Percentiles rank a stretch among this genome's conserved stretches.
phyloP scores from a whole-genome alignment of 495 filamentous ascomycete species.

The Neurospora cerealis region DNA sequence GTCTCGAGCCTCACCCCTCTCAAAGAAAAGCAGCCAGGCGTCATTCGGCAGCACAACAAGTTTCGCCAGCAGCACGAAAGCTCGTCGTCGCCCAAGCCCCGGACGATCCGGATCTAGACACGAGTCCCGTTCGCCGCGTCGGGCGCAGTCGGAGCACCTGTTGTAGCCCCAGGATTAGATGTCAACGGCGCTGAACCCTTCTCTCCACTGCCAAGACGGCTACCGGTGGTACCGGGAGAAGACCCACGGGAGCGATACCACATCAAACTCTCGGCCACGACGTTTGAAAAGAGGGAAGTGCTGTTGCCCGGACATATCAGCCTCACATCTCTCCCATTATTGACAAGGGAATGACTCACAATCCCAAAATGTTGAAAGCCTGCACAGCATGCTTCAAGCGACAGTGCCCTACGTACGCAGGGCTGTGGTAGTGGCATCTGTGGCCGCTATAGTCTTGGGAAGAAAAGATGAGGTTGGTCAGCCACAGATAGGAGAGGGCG shows the following conservation, averaged over 20 bases:
- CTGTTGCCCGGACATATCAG: background rate
- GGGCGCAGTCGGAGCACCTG: background rate
- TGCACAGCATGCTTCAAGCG: slow-evolving; percentile 18
- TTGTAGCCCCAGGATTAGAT: background rate
- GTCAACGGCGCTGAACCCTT: background rate
- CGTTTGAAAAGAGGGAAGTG: slow-evolving; percentile 12
- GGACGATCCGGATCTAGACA: background rate
- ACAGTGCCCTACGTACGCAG: slow-evolving; percentile 2
- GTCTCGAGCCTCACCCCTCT: background rate
- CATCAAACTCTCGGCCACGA: slow-evolving; percentile 17
- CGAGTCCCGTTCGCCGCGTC: background rate
- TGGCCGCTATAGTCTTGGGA: slow-evolving; percentile 15
- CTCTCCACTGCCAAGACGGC: background rate
- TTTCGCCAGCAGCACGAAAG: background rate
- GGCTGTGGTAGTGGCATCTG: slow-evolving; percentile 11
- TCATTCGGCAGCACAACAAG: background rate
- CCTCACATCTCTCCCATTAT: background rate
- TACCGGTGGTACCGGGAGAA: background rate
- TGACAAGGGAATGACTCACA: slow-evolving; percentile 8
- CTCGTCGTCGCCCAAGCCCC: background rate
- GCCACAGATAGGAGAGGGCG: slow-evolving; percentile 24
- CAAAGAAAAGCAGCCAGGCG: background rate
- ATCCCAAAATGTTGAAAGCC: slow-evolving; percentile 20
- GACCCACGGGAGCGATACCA: slow-evolving; percentile 3
- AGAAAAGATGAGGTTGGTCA: slow-evolving; percentile 20